Conservation (phyloP, 208 protist genomes). For the Endotrypanum monterogeii region DNA sequence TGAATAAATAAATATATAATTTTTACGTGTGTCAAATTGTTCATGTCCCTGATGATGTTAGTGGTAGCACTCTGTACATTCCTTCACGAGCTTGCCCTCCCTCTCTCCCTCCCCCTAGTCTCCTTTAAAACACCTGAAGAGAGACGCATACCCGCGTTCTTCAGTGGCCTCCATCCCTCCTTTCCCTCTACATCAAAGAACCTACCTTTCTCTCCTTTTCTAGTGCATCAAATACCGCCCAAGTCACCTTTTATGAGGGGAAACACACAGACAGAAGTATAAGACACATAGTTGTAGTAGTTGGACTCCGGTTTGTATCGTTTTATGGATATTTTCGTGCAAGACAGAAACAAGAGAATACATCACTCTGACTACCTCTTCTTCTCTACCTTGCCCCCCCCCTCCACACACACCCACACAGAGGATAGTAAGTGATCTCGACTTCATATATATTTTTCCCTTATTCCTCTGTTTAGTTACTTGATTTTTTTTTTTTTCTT, state of each 20-base stretch:
- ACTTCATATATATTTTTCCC: not conserved
- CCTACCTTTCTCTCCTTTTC: too few relatives aligned
- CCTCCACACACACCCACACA: not conserved
- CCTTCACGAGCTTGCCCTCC: constrained; percentile 1
- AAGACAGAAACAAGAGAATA: not conserved
- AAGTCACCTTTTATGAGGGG: too few relatives aligned
- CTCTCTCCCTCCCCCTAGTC: not conserved
- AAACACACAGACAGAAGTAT: too few relatives aligned
- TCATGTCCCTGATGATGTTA: not conserved
- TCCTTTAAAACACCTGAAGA: not conserved
- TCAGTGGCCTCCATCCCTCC: not conserved
- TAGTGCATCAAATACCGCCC: too few relatives aligned
- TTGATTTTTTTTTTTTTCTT: constrained; percentile 8
- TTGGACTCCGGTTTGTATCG: too few relatives aligned
- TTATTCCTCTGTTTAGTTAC: constrained; percentile 2
- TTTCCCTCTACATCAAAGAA: not conserved
- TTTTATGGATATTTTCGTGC: too few relatives aligned
- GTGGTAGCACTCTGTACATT: constrained; percentile 4
- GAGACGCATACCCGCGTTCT: not conserved
- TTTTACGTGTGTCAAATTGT: too few relatives aligned
- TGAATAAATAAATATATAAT: not conserved
- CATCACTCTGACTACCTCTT: too few relatives aligned
- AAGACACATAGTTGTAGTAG: too few relatives aligned
- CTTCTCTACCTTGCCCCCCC: not conserved
- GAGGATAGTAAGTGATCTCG: not conserved